phyloP scores from a whole-genome alignment of 2,329 filamentous ascomycete genomes.

The Sclerotinia minor region DNA sequence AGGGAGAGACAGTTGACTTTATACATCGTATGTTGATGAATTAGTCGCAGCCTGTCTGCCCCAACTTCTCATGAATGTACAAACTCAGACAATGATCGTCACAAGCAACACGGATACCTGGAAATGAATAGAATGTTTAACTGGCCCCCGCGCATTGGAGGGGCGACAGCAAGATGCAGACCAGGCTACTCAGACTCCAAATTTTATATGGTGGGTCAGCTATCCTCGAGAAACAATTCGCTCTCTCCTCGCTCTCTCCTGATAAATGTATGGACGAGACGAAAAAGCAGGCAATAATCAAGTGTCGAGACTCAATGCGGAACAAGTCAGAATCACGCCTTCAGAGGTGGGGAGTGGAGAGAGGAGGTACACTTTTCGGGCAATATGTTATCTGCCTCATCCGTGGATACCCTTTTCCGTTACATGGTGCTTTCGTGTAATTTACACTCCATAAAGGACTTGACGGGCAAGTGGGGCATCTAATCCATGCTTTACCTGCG shows the following conservation, averaged over 20 bases:
- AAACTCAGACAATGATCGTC: background rate
- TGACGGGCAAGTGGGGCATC: background rate
- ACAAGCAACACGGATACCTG: background rate
- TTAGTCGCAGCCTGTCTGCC: background rate
- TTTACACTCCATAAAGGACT: background rate
- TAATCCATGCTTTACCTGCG: conserved; percentile 10
- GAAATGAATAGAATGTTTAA: background rate
- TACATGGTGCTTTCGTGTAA: conserved; percentile 6
- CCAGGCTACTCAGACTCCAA: conserved; percentile 3
- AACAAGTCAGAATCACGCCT: conserved; percentile 8
- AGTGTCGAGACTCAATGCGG: conserved; percentile 33
- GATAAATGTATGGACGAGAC: background rate
- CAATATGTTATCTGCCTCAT: background rate
- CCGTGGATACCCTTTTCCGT: background rate
- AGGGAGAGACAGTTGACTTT: background rate
- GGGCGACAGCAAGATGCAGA: background rate
- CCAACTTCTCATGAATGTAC: background rate
- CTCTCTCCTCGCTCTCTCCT: conserved; percentile 4
- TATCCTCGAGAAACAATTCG: conserved; percentile 12
- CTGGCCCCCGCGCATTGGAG: background rate
- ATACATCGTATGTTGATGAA: background rate
- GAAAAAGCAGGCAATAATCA: conserved; percentile 35
- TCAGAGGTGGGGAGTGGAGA: conserved; percentile 19
- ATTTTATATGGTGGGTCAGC: conserved; percentile 11
- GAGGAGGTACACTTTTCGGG: background rate